Percentiles rank a stretch among this genome's conserved stretches.
Conservation (phyloP, 176 grass and related monocot genomes). For the Oryza australiensis region DNA sequence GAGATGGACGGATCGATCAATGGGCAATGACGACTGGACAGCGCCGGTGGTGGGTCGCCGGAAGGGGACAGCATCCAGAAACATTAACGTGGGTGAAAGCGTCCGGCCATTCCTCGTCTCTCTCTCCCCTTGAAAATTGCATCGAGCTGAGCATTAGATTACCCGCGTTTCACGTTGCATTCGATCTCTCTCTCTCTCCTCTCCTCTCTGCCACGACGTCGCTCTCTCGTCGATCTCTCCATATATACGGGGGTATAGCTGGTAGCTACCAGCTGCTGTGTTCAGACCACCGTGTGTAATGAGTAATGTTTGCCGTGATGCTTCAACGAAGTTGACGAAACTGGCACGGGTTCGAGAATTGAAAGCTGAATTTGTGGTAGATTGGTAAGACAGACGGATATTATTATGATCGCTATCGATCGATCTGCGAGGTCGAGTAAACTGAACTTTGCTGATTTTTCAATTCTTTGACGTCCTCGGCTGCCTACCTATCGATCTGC, state of each 20-base stretch:
- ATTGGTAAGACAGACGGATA: background rate
- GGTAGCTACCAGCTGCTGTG: background rate
- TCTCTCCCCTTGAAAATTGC: background rate
- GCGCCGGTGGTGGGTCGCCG: background rate
- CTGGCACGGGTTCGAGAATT: background rate
- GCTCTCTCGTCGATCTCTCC: background rate
- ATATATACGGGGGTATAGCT: background rate
- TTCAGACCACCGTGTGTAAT: background rate
- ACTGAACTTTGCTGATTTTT: background rate
- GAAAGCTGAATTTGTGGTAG: background rate
- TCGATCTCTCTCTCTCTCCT: background rate
- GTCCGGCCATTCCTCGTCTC: background rate
- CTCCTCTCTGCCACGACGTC: background rate
- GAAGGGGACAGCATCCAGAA: background rate
- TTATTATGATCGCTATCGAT: background rate
- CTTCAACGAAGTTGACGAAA: background rate
- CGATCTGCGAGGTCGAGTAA: background rate
- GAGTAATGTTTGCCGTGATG: background rate
- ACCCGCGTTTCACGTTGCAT: background rate
- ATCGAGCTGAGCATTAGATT: background rate
- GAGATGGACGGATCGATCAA: background rate
- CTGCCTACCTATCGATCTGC: background rate
- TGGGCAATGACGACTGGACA: background rate
- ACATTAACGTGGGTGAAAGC: background rate
- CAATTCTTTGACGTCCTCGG: background rate